Percentiles rank a stretch among this genome's conserved stretches.
phyloP scores from a whole-genome alignment of 2,329 filamentous ascomycete genomes.

The Reticulascus tulasneorum region DNA sequence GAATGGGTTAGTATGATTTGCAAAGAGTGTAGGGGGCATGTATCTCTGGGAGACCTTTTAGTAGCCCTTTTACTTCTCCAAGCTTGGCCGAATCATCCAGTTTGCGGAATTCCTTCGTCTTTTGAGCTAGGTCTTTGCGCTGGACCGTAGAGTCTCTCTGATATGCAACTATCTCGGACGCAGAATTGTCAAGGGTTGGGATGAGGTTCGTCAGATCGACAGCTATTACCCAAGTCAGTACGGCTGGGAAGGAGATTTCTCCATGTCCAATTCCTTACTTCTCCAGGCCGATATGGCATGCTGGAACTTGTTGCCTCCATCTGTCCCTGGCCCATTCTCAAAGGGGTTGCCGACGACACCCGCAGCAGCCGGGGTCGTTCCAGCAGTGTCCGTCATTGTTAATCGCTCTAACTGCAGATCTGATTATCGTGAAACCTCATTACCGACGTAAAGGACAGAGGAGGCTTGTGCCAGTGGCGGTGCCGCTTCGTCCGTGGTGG shows the following conservation, averaged over 20 bases:
- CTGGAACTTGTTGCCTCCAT: conserved; percentile 89
- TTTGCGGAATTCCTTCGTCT: conserved; percentile 97
- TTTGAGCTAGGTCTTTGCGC: conserved; percentile 95
- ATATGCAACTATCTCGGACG: conserved; percentile 90
- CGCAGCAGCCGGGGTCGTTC: conserved; percentile 12
- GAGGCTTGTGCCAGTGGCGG: background rate
- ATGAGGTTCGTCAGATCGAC: conserved; percentile 84
- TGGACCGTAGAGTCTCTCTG: conserved; percentile 95
- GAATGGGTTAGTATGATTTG: background rate
- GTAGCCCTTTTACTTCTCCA: conserved; percentile 78
- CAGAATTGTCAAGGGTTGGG: conserved; percentile 82
- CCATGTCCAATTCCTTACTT: conserved; percentile 59
- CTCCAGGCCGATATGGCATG: conserved; percentile 94
- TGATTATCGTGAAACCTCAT: conserved; percentile 9
- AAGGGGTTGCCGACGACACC: background rate
- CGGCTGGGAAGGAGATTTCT: no score
- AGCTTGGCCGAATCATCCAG: conserved; percentile 86
- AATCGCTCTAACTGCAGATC: background rate
- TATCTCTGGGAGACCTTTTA: conserved; percentile 62
- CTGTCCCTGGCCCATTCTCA: conserved; percentile 26
- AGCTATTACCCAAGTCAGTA: conserved; percentile 45
- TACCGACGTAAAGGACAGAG: background rate
- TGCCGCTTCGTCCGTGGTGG: conserved; percentile 2
- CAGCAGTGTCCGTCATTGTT: conserved; percentile 20
- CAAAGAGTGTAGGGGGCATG: background rate